Percentiles rank a stretch among this genome's conserved stretches.
These are phyloP conservation scores for Phalaenopsis aphrodite DNA, from an alignment of 106 monocot genomes.

Conservation along the genomic window DNA sequence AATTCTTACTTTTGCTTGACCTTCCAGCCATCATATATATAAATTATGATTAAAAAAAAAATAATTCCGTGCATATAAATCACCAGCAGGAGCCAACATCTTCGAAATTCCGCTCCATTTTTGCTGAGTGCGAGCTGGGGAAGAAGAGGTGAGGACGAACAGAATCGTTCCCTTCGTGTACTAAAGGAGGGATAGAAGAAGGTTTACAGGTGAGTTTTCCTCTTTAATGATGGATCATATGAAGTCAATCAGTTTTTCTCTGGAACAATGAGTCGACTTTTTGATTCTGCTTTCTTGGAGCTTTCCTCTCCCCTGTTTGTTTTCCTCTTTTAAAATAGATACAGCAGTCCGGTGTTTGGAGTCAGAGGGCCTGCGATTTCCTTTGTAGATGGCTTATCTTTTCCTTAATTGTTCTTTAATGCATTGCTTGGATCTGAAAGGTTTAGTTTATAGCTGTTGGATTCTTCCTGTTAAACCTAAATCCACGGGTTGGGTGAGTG, in stretches of 20 bases:
- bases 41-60: too few relatives aligned
- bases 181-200: background rate
- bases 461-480: background rate
- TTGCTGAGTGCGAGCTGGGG: background rate
- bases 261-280: background rate
- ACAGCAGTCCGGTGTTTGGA: background rate
- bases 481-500: background rate
- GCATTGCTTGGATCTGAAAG: background rate
- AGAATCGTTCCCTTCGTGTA: background rate
- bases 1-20: too few relatives aligned
- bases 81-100: background rate
- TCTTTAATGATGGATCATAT: background rate
- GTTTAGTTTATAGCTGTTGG: background rate
- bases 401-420: background rate
- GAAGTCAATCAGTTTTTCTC: background rate
- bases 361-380: background rate
- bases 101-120: background rate
- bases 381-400: background rate
- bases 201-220: background rate
- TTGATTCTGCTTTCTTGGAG: background rate
- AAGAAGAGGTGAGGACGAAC: background rate
- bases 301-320: background rate
- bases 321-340: background rate
- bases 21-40: too few relatives aligned
- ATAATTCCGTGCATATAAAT: background rate